Percentiles rank a stretch among this genome's conserved stretches.
Evolutionary conservation across 352 stramenopile species (phyloP).

Genomic region (Phytophthora fragariae): DNA sequence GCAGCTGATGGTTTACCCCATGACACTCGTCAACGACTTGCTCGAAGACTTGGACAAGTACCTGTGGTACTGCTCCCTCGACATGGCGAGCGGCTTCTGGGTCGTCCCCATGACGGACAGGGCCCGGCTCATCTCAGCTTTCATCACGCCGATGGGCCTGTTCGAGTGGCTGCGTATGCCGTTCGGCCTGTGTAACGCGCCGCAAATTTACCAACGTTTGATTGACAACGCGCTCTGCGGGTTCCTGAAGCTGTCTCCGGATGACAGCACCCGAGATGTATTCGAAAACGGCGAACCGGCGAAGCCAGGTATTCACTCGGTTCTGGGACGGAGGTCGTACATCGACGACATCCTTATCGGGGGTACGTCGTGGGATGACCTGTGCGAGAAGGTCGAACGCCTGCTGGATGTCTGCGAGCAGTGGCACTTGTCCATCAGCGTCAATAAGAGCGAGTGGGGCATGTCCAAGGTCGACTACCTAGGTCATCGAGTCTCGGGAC

Average conservation of each 20-base stretch:
- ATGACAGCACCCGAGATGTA: neutral
- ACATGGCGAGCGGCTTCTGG: slow-evolving; percentile 36
- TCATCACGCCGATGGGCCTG: slow-evolving; percentile 30
- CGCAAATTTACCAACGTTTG: slow-evolving; percentile 38
- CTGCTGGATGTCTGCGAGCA: slow-evolving; percentile 20
- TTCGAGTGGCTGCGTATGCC: slow-evolving; percentile 38
- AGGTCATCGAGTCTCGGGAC: slow-evolving; percentile 8
- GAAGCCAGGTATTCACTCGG: too few species aligned
- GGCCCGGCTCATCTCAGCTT: slow-evolving; percentile 24
- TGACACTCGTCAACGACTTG: neutral
- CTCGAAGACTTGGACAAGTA: slow-evolving; percentile 20
- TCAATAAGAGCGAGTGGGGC: slow-evolving; percentile 30
- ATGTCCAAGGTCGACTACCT: slow-evolving; percentile 25
- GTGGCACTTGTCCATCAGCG: slow-evolving; percentile 28
- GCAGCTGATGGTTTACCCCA: too few species aligned
- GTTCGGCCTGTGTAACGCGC: slow-evolving; percentile 31
- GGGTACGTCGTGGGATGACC: too few species aligned
- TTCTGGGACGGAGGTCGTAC: too few species aligned
- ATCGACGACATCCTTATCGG: too few species aligned
- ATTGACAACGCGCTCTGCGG: slow-evolving; percentile 35
- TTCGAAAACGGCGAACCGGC: neutral
- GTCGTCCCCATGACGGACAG: slow-evolving; percentile 28
- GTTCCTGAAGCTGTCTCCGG: neutral
- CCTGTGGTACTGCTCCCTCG: slow-evolving; percentile 29
- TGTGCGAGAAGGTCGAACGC: neutral